Conservation (phyloP, 441 rosid genomes). For the Arabidopsis lyrata region DNA sequence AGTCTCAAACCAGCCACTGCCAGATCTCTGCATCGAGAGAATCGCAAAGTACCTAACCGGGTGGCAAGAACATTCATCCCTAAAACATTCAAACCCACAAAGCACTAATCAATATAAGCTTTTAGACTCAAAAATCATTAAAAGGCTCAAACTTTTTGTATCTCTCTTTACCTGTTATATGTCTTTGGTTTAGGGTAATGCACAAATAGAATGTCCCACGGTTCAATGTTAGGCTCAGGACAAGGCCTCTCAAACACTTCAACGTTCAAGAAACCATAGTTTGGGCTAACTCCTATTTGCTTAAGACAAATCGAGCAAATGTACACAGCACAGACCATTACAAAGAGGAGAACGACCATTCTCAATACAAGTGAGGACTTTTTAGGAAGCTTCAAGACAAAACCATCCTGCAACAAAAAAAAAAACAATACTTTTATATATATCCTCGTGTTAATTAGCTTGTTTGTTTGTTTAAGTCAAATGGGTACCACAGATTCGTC, state of each 20-base stretch:
- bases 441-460: neutral
- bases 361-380: slow-evolving; percentile 69
- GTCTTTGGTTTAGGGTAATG: slow-evolving; percentile 87
- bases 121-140: slow-evolving; percentile 24
- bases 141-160: slow-evolving; percentile 12
- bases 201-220: slow-evolving; percentile 92
- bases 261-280: slow-evolving; percentile 53
- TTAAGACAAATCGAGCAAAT: slow-evolving; percentile 70
- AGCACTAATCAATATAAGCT: slow-evolving; percentile 2
- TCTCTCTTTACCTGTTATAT: slow-evolving; percentile 64
- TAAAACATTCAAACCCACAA: slow-evolving; percentile 41
- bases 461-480: slow-evolving; percentile 12
- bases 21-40: slow-evolving; percentile 98
- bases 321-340: slow-evolving; percentile 72
- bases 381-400: slow-evolving; percentile 63
- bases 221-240: slow-evolving; percentile 77
- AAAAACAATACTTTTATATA: neutral
- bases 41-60: slow-evolving; percentile 95
- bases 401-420: slow-evolving; percentile 51
- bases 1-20: slow-evolving; percentile 99
- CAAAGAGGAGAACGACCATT: slow-evolving; percentile 64
- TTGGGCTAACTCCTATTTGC: slow-evolving; percentile 61
- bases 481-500: too few relatives aligned
- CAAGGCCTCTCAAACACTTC: slow-evolving; percentile 64
- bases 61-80: slow-evolving; percentile 87